Base-by-base conservation (phyloP, 371 early-diverging fungal genomes). In the Vairimorpha necatrix region DNA sequence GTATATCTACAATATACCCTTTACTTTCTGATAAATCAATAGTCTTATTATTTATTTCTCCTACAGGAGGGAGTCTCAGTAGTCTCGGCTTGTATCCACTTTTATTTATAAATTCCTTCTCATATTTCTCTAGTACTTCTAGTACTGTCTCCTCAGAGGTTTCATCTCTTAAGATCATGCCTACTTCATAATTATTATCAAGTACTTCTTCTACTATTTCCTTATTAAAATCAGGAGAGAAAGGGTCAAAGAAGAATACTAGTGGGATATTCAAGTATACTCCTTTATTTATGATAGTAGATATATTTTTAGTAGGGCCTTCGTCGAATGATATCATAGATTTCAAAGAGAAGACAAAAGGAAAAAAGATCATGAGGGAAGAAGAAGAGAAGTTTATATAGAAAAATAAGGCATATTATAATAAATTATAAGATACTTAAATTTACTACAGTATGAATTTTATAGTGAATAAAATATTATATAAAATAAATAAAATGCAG, bases 311-410 rank as follows among this genome's bases (percentile, higher is more conserved):
- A 42, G 34, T 58, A 16, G 71, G 71, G 28, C 71, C 71, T 62
- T 71, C 71, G 56, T 71, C 71, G 48, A 47, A 71, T 20, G 62
- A 61, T 18, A 71, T 61, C 39, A 71, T 53, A 6, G 48, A 50
- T 22, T 11, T 50, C 3, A 11, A 42, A 42, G 42, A 42, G 11
- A 42, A n/a, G n/a, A n/a, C n/a, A n/a, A n/a, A n/a, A n/a, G n/a
- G n/a, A n/a, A n/a, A n/a, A n/a, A n/a, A n/a, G n/a, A n/a, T n/a
- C n/a, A n/a, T n/a, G n/a, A n/a, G n/a, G n/a, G n/a, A n/a, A n/a
- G n/a, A n/a, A n/a, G n/a, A n/a, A n/a, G n/a, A n/a, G n/a, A n/a
- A n/a, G n/a, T n/a, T n/a, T n/a, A n/a, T n/a, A n/a, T n/a, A n/a
- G n/a, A n/a, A n/a, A n/a, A n/a, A n/a, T n/a, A n/a, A n/a, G n/a